Percentiles rank a stretch among this genome's conserved stretches.
Evolutionary conservation across 495 filamentous ascomycete species (phyloP).

Genomic region (Tuber borchii): DNA sequence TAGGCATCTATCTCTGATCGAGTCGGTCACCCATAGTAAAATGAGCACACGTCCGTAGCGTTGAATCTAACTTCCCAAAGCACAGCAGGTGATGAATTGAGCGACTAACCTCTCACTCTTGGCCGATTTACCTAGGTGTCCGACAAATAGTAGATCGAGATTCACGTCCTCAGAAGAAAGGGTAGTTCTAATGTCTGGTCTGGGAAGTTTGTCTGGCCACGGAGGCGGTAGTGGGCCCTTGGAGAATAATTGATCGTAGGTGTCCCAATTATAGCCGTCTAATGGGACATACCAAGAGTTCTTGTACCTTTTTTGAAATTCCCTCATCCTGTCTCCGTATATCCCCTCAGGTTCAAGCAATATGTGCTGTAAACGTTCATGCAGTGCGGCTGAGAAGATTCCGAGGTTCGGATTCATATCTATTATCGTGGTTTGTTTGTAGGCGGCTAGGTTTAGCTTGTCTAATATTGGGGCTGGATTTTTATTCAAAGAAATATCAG

Average conservation of each 20-base stretch:
- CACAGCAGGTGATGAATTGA: constrained; percentile 46
- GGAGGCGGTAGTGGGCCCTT: constrained; percentile 28
- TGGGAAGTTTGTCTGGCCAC: constrained; percentile 9
- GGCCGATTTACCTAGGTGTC: constrained; percentile 43
- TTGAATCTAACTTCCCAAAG: constrained; percentile 52
- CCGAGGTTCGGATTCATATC: constrained; percentile 76
- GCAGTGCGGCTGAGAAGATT: constrained; percentile 66
- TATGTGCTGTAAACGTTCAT: constrained; percentile 68
- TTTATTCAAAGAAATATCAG: not conserved
- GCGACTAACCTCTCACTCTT: constrained; percentile 25
- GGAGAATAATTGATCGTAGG: constrained; percentile 49
- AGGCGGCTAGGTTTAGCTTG: constrained; percentile 22
- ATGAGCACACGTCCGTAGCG: constrained; percentile 64
- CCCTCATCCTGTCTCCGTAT: constrained; percentile 56
- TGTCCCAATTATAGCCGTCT: constrained; percentile 45
- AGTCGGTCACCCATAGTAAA: constrained; percentile 54
- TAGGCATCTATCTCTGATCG: constrained; percentile 48
- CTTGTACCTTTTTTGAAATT: constrained; percentile 44
- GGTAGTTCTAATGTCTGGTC: constrained; percentile 36
- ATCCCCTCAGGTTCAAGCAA: constrained; percentile 59
- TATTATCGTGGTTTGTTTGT: constrained; percentile 44
- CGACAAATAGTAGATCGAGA: constrained; percentile 39
- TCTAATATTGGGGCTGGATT: constrained; percentile 18
- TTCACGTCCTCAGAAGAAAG: constrained; percentile 26
- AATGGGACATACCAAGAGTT: constrained; percentile 20